Percentiles rank a stretch among this genome's conserved stretches.
phyloP scores from a whole-genome alignment of 2,329 filamentous ascomycete species.

The Aureobasidium sp. region DNA sequence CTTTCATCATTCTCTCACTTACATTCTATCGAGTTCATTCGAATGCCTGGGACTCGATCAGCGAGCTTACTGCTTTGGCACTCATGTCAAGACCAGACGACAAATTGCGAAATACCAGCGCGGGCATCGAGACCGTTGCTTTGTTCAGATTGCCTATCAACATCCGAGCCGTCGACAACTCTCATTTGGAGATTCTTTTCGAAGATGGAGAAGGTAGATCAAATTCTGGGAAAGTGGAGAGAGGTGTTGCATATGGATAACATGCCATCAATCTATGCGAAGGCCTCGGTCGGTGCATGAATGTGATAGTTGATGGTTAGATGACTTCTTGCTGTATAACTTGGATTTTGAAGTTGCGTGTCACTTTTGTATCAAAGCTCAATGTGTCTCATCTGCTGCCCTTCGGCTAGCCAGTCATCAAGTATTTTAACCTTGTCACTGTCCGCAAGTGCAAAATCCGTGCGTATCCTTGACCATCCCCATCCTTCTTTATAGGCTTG shows the following conservation, averaged over 20 bases:
- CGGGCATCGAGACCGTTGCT: not conserved
- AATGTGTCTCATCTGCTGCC: not conserved
- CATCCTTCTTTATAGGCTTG: not conserved
- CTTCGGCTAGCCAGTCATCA: not conserved
- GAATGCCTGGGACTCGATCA: not conserved
- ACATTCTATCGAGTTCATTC: not conserved
- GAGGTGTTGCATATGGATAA: no score
- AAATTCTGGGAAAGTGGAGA: not conserved
- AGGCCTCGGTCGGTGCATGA: no score
- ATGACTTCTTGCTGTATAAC: no score
- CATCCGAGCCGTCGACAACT: not conserved
- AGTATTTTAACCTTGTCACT: not conserved
- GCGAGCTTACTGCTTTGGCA: not conserved
- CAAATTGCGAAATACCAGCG: not conserved
- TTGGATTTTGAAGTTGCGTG: not conserved
- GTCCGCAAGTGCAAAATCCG: not conserved
- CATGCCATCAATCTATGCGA: no score
- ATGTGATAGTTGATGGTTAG: no score
- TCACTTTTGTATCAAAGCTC: not conserved
- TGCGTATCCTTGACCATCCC: not conserved
- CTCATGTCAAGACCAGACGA: not conserved
- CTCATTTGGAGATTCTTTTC: not conserved
- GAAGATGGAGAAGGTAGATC: not conserved
- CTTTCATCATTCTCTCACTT: not conserved
- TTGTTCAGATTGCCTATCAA: not conserved